Conservation (phyloP, 2,329 filamentous ascomycete genomes). For the Talaromyces marneffei region DNA sequence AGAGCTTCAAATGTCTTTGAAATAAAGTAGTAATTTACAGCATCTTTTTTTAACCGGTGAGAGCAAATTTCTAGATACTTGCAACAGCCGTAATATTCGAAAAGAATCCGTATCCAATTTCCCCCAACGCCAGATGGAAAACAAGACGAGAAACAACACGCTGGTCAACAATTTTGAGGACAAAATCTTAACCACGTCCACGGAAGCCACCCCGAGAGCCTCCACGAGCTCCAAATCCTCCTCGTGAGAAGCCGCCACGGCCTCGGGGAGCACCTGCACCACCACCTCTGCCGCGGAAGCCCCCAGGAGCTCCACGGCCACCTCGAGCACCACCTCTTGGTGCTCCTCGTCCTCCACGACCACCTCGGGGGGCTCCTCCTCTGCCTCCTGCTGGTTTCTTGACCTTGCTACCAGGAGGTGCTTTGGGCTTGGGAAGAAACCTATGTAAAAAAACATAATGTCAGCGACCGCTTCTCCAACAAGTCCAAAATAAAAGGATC, state of each 20-base stretch:
- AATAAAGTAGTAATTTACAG: conserved; percentile 15
- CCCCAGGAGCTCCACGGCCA: conserved; percentile 16
- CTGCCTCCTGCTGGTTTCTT: conserved; percentile 62
- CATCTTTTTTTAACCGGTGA: conserved; percentile 24
- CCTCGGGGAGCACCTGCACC: conserved; percentile 12
- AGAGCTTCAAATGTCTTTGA: not conserved
- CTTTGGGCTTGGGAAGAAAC: conserved; percentile 92
- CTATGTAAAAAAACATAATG: conserved; percentile 28
- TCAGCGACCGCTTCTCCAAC: conserved; percentile 5
- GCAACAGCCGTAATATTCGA: conserved; percentile 31
- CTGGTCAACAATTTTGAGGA: conserved; percentile 11
- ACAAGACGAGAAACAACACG: conserved; percentile 18
- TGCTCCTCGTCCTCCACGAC: conserved; percentile 44
- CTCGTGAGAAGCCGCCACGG: conserved; percentile 26
- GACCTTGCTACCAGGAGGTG: conserved; percentile 58
- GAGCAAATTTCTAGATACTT: conserved; percentile 32
- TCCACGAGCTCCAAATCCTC: conserved; percentile 28
- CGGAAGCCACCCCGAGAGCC: conserved; percentile 28
- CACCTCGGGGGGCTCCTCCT: conserved; percentile 40
- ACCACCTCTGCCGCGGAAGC: conserved; percentile 12
- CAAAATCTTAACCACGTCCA: conserved; percentile 23
- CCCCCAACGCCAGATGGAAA: conserved; percentile 42
- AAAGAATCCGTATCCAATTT: conserved; percentile 32
- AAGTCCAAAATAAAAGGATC: not conserved
- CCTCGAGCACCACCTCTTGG: conserved; percentile 40